Conservation (phyloP, 768 basidiomycete genomes). For the Artomyces pyxidatus region DNA sequence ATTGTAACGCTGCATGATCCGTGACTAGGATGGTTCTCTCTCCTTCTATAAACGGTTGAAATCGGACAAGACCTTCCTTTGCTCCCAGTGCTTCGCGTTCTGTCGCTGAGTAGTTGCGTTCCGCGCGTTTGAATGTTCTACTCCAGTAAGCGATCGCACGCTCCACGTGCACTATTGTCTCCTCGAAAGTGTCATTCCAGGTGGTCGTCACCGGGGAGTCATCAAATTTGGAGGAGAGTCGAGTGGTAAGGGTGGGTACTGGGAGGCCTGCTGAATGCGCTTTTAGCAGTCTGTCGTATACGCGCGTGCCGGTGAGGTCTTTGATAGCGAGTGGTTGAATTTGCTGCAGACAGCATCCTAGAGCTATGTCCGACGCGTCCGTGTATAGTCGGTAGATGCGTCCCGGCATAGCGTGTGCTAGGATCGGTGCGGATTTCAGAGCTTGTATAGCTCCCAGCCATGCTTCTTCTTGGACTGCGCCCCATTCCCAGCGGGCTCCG, state of each 20-base stretch:
- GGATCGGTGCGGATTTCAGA: slow-evolving; percentile 25
- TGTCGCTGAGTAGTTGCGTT: slow-evolving; percentile 20
- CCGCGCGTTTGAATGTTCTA: slow-evolving; percentile 18
- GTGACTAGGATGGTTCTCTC: slow-evolving; percentile 15
- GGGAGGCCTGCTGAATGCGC: slow-evolving; percentile 8
- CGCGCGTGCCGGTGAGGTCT: slow-evolving; percentile 19
- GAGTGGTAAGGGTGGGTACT: slow-evolving; percentile 10
- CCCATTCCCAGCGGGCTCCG: slow-evolving; percentile 19
- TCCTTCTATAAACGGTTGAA: slow-evolving; percentile 21
- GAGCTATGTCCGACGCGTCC: slow-evolving; percentile 21
- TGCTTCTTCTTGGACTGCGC: slow-evolving; percentile 17
- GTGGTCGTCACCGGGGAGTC: neutral
- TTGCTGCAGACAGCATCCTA: slow-evolving; percentile 18
- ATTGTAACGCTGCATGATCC: slow-evolving; percentile 24
- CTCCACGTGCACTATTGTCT: slow-evolving; percentile 18
- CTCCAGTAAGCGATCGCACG: slow-evolving; percentile 22
- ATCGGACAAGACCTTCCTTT: slow-evolving; percentile 19
- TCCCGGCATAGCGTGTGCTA: slow-evolving; percentile 23
- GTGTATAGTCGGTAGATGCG: slow-evolving; percentile 29
- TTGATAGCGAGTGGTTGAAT: slow-evolving; percentile 17
- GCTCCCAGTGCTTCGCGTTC: slow-evolving; percentile 19
- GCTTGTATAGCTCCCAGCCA: slow-evolving; percentile 23
- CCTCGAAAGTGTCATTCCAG: slow-evolving; percentile 17
- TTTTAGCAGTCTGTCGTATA: slow-evolving; percentile 13
- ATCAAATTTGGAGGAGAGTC: slow-evolving; percentile 5